Evolutionary conservation across 2,329 filamentous ascomycete genomes (phyloP).

Genomic region (Penicillium psychrosexuale): DNA sequence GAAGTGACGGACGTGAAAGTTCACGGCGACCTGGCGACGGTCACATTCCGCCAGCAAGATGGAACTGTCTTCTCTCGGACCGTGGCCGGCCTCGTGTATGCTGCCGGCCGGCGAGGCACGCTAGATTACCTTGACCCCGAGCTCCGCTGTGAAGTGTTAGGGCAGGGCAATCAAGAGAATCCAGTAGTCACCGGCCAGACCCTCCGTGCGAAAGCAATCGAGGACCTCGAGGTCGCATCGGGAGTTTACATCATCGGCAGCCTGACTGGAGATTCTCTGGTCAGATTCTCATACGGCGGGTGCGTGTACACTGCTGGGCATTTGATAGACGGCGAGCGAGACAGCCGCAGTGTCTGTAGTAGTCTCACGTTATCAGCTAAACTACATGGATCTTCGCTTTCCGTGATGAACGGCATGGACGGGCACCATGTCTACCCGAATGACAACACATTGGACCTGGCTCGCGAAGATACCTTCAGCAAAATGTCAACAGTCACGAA

Average conservation of each 20-base stretch:
- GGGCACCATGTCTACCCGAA: constrained; percentile 30
- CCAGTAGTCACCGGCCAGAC: constrained; percentile 52
- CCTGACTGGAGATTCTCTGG: constrained; percentile 58
- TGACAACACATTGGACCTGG: constrained; percentile 1
- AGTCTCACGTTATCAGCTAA: constrained; percentile 18
- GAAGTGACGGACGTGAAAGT: constrained; percentile 43
- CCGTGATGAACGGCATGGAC: constrained; percentile 41
- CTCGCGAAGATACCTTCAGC: constrained; percentile 19
- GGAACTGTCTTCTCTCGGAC: constrained; percentile 45
- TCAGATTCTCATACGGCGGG: constrained; percentile 58
- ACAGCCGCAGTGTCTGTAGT: constrained; percentile 17
- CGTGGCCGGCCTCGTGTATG: constrained; percentile 53
- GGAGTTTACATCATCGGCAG: constrained; percentile 58
- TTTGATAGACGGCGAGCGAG: constrained; percentile 38
- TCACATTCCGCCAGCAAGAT: constrained; percentile 46
- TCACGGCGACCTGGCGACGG: constrained; percentile 29
- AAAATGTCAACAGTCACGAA: constrained; percentile 16
- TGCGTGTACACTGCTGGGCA: constrained; percentile 57
- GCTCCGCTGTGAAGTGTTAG: constrained; percentile 50
- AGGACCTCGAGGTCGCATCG: constrained; percentile 52
- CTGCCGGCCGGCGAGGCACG: constrained; percentile 55
- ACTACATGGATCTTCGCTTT: constrained; percentile 23
- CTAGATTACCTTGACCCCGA: constrained; percentile 50
- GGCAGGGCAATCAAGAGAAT: constrained; percentile 17
- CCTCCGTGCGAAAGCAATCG: constrained; percentile 52